Conservation (phyloP, 495 filamentous ascomycete species). For the Penicillium goetzii region DNA sequence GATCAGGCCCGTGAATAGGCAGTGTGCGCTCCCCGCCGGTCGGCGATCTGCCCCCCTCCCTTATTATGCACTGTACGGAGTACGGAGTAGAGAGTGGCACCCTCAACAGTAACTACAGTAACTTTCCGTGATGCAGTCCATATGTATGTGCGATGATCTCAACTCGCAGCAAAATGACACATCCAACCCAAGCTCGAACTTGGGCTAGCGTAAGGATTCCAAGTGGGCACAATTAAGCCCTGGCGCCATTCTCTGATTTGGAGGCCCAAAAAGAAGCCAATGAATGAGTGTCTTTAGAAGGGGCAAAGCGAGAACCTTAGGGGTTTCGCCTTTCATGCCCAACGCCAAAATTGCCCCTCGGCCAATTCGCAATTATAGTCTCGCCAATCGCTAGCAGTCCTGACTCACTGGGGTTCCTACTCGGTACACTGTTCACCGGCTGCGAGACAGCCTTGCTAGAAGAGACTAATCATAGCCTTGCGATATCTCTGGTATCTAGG, state of each 20-base stretch:
- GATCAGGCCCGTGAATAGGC: constrained; percentile 9
- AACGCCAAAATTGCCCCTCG: constrained; percentile 30
- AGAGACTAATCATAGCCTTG: neutral
- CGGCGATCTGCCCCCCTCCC: neutral
- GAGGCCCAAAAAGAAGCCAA: constrained; percentile 22
- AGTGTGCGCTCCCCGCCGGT: neutral
- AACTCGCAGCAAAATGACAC: constrained; percentile 16
- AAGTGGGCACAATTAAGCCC: constrained; percentile 6
- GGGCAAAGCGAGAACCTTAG: constrained; percentile 1
- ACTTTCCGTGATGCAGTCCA: neutral
- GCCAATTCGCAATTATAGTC: constrained; percentile 23
- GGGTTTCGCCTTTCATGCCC: constrained; percentile 31
- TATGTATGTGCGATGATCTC: constrained; percentile 12
- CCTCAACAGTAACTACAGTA: neutral
- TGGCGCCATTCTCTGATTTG: constrained; percentile 9
- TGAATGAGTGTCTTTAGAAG: neutral
- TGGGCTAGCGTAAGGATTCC: constrained; percentile 13
- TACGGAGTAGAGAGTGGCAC: too few relatives aligned
- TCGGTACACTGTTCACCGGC: neutral
- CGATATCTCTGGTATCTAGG: neutral
- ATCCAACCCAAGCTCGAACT: constrained; percentile 11
- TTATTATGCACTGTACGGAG: neutral
- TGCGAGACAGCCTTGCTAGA: neutral
- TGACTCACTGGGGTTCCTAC: neutral
- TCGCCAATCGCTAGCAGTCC: neutral